Evolutionary conservation across 2,329 filamentous ascomycete genomes (phyloP), one percentile per base, ranked within the genome.

Genomic region (Colletotrichum sp.): DNA sequence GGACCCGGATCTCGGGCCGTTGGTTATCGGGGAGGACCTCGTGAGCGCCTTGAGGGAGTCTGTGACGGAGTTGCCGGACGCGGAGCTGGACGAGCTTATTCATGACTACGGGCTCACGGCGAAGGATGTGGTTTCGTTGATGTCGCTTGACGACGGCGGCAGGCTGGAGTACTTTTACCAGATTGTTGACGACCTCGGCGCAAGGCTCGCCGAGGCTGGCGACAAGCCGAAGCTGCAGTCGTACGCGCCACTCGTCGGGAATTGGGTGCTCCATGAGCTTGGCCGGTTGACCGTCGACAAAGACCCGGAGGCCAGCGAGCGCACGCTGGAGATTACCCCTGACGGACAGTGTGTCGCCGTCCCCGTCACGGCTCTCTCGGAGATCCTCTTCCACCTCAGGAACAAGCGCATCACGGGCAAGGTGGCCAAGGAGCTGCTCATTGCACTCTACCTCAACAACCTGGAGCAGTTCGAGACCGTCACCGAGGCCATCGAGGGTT

Each of bases 1-100:
- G 0, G 97, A 99, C 83, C 95, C 97, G 7, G 97, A 99, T 82
- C 89, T 99, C 16, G 90, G 92, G 0, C 95, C 97, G 2, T 88
- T 99, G 3, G 83, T 96, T 4, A 94, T 99, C 76, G 93, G 92
- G 9, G 82, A 89, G 3, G 92, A 95, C 73, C 88, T 99, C 1
- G 87, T 98, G 6, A 81, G 88, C 7, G 88, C 93, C 77, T 87
- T 99, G 16, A 86, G 85, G 24, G 79, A 84, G 1, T 93, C 89
- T 0, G 85, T 98, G 75, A 95, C 95, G 6, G 88, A 91, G 26
- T 87, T 94, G 12, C 95, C 96, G 0, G 96, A 98, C 79, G 87
- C 89, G 18, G 91, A 95, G 72, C 83, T 96, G 3, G 86, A 91
- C 39, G 88, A 90, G 44, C 87, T 98, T 4, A 89, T 92, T 2